Conservation (phyloP, 2,329 filamentous ascomycete genomes). For the Diplodia sapinea region DNA sequence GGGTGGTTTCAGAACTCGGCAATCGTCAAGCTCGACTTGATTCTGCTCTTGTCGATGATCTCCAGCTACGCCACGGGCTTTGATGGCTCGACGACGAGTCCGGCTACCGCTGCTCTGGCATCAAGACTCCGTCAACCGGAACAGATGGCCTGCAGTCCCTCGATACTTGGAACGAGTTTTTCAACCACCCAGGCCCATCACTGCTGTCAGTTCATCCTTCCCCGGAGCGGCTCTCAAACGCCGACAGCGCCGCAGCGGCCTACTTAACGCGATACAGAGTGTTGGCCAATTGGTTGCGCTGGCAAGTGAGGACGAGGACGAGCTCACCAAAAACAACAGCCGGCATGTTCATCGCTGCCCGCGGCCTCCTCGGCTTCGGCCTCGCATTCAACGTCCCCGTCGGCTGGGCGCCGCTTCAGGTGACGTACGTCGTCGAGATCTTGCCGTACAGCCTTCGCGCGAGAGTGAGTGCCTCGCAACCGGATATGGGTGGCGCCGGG, state of each 20-base stretch:
- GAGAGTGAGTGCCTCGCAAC: neutral
- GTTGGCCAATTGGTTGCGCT: conserved; percentile 38
- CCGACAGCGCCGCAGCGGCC: conserved; percentile 15
- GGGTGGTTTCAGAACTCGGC: conserved; percentile 13
- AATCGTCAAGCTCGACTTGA: conserved; percentile 31
- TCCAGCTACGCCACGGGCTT: conserved; percentile 33
- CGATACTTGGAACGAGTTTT: neutral
- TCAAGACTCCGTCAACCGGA: conserved; percentile 13
- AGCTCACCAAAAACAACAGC: neutral
- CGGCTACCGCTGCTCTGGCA: conserved; percentile 20
- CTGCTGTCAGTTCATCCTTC: neutral
- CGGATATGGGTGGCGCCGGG: no score
- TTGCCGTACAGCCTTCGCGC: conserved; percentile 24
- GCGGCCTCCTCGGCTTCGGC: conserved; percentile 45
- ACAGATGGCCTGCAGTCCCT: conserved; percentile 12
- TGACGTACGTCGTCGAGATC: conserved; percentile 27
- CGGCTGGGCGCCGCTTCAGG: conserved; percentile 15
- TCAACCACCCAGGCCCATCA: conserved; percentile 37
- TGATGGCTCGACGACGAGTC: conserved; percentile 35
- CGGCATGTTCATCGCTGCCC: conserved; percentile 40
- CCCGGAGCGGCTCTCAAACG: neutral
- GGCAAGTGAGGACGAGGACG: neutral
- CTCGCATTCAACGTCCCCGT: conserved; percentile 37
- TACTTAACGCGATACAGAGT: conserved; percentile 39
- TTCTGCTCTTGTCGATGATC: conserved; percentile 31